Evolutionary conservation across 768 basidiomycete species (phyloP).

Genomic region (Trametes elegans): DNA sequence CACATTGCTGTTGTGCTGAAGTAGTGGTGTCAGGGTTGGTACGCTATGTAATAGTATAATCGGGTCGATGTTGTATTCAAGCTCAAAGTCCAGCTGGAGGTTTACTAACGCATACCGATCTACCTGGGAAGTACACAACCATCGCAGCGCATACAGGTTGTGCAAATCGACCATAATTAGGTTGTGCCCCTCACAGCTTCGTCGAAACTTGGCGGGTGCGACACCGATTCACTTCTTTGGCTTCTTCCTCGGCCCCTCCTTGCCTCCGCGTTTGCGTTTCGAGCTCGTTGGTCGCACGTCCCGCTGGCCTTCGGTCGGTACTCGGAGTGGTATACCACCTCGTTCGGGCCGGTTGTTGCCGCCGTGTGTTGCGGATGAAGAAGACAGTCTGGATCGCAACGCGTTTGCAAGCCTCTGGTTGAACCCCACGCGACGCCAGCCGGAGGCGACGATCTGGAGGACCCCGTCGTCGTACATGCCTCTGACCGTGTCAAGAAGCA

Average conservation of each 20-base stretch:
- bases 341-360: background rate
- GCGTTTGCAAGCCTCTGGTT: background rate
- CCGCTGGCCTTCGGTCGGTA: background rate
- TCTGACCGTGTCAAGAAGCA: background rate
- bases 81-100: background rate
- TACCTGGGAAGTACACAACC: no score
- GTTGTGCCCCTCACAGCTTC: no score
- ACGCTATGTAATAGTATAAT: slow-evolving; percentile 5
- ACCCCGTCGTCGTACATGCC: slow-evolving; percentile 3
- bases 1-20: background rate
- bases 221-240: background rate
- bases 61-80: slow-evolving; percentile 2
- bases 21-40: background rate
- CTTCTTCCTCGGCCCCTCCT: background rate
- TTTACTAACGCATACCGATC: background rate
- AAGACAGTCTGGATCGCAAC: background rate
- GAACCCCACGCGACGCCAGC: slow-evolving; percentile 12
- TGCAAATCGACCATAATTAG: no score
- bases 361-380: background rate
- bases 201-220: no score
- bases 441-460: slow-evolving; percentile 9
- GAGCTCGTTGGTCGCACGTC: background rate
- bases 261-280: background rate
- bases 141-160: background rate
- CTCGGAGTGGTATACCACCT: background rate